Conservation (phyloP, 139 green algal species). For the Picochlorum sp. region DNA sequence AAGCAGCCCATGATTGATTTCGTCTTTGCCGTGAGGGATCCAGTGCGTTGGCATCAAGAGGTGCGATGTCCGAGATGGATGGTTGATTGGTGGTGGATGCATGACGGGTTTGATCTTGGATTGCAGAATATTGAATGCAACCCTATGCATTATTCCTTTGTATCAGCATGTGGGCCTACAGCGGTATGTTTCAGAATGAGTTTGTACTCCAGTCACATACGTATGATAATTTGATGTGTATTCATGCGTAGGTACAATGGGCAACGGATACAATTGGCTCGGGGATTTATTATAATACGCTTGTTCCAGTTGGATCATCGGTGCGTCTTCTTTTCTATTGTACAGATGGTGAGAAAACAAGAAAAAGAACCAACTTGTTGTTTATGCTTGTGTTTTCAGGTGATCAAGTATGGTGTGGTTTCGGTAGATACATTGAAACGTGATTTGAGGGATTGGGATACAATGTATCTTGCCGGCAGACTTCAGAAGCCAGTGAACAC, state of each 20-base stretch:
- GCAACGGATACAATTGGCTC: constrained; percentile 19
- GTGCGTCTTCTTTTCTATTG: not conserved
- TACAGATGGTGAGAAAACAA: too few relatives aligned
- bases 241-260: not conserved
- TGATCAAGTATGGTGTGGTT: constrained; percentile 84
- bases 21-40: constrained; percentile 66
- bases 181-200: constrained; percentile 21
- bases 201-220: not conserved
- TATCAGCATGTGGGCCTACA: constrained; percentile 32
- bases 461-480: constrained; percentile 65
- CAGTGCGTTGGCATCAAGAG: constrained; percentile 57
- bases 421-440: constrained; percentile 27
- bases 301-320: constrained; percentile 18
- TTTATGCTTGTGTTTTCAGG: not conserved
- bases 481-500: constrained; percentile 76
- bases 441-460: constrained; percentile 65
- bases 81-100: not conserved
- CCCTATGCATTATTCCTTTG: constrained; percentile 59
- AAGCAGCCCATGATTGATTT: constrained; percentile 70
- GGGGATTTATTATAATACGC: constrained; percentile 34
- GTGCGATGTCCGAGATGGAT: constrained; percentile 14
- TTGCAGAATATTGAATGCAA: constrained; percentile 64
- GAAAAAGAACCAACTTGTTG: too few relatives aligned
- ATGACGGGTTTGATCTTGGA: not conserved
- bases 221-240: not conserved